phyloP scores from a whole-genome alignment of 352 stramenopile genomes.

The Globisporangium yorkense region DNA sequence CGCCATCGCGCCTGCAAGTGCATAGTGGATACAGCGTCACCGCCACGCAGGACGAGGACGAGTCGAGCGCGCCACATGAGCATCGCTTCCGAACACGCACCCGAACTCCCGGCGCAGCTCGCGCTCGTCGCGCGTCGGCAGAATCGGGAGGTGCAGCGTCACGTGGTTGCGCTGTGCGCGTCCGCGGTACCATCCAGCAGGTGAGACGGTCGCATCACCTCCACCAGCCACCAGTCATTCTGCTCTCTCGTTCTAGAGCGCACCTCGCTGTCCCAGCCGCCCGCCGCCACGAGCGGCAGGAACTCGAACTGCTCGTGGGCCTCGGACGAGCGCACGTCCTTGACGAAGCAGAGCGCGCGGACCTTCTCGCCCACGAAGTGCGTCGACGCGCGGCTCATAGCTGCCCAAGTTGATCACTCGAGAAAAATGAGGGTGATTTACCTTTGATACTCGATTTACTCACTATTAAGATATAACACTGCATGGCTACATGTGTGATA shows the following conservation, averaged over 20 bases:
- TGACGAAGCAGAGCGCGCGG: constrained; percentile 53
- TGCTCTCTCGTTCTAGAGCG: background rate
- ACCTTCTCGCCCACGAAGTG: constrained; percentile 67
- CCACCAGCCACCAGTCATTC: background rate
- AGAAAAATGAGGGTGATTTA: background rate
- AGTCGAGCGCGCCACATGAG: background rate
- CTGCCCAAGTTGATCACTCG: background rate
- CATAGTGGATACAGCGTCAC: background rate
- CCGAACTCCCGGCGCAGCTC: constrained; percentile 40
- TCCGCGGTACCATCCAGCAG: background rate
- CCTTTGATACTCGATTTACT: background rate
- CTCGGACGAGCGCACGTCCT: constrained; percentile 40
- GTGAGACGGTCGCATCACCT: background rate
- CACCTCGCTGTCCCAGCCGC: constrained; percentile 56
- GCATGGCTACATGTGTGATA: background rate
- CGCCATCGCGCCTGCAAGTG: background rate
- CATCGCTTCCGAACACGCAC: constrained; percentile 12
- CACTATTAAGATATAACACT: background rate
- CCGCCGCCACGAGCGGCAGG: constrained; percentile 50
- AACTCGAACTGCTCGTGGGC: constrained; percentile 23
- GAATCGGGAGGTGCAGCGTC: constrained; percentile 42
- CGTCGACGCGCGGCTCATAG: constrained; percentile 29
- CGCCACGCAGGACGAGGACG: background rate
- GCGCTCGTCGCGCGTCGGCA: constrained; percentile 34
- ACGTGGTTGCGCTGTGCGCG: constrained; percentile 37